Evolutionary conservation across 1,284 basidiomycete species (phyloP), one percentile per base, ranked within the genome.

Genomic region (Leccinum pachyderme): DNA sequence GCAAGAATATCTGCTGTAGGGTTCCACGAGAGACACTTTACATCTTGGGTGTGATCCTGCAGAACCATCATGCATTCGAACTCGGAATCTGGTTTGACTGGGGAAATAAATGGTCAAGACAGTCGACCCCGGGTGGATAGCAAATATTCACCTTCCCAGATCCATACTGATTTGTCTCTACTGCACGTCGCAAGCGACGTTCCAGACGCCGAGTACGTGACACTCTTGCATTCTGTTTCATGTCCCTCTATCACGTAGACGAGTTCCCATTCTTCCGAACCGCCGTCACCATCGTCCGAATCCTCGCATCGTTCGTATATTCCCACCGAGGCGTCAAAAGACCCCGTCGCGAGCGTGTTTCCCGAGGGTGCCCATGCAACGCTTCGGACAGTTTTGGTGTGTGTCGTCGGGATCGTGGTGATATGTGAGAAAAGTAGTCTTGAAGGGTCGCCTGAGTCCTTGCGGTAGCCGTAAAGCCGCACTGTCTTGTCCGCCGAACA

Each of bases 11-110:
- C 96, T 75, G 98, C 93, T 7, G 77, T 81, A 3, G 97, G 96
- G 75, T 98, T 95, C 94, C 95, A 99, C 7, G 89, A 83, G 9
- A 99, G 87, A 54, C 81, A 89, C 74, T 99, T 99, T 60, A 99
- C 95, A 68, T 99, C 97, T 72, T 98, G 96, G 1, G 83, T 82
- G 68, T 99, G 97, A 64, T 98, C 95, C 94, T 99, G 98, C 65
- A 98, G 77, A 37, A 99, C 97, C 25, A 87, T 87, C 72, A 98
- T 83, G 65, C 94, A 97, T 67, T 98, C 96, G 61, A 97, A 98
- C 63, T 97, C 95, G n/a, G 86, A 78, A 62, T 97, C 93, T 7
- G 93, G 92, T 63, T 92, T 87, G 2, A 90, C 92, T 94, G 63
- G 5, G 18, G 3, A 37, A 28, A 37, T 18, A 8, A 8, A 24